phyloP scores from a whole-genome alignment of 768 basidiomycete genomes.

The Porphyrellus cyaneotinctus region DNA sequence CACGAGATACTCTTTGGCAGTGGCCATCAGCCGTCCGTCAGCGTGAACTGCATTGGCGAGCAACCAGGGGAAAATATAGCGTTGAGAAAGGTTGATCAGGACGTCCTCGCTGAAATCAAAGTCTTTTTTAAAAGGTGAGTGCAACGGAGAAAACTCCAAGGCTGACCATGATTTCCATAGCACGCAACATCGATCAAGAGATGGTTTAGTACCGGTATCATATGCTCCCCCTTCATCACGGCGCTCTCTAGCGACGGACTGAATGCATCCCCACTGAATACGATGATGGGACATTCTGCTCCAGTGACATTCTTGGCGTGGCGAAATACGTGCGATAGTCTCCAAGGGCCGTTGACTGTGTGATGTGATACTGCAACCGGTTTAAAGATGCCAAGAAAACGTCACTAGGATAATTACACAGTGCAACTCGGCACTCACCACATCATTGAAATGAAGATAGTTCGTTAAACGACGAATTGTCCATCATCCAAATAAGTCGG shows the following conservation, averaged over 20 bases:
- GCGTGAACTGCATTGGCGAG: slow-evolving; percentile 9
- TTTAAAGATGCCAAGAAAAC: not conserved
- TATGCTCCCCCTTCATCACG: slow-evolving; percentile 8
- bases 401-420: not conserved
- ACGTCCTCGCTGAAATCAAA: slow-evolving; percentile 8
- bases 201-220: slow-evolving; percentile 4
- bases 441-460: slow-evolving; percentile 8
- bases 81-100: slow-evolving; percentile 2
- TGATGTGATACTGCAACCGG: slow-evolving; percentile 5
- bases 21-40: not conserved
- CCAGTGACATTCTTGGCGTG: not conserved
- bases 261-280: slow-evolving; percentile 11
- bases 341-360: slow-evolving; percentile 2
- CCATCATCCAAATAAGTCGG: not conserved
- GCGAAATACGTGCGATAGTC: slow-evolving; percentile 1
- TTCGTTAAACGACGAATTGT: not conserved
- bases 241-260: slow-evolving; percentile 6
- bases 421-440: slow-evolving; percentile 6
- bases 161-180: slow-evolving; percentile 7
- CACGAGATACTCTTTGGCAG: slow-evolving; percentile 5
- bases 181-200: slow-evolving; percentile 10
- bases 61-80: slow-evolving; percentile 10
- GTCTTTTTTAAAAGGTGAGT: not conserved
- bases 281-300: not conserved
- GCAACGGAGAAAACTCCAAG: too few species aligned